phyloP scores from a whole-genome alignment of 768 basidiomycete species.

The Obba rivulosa region DNA sequence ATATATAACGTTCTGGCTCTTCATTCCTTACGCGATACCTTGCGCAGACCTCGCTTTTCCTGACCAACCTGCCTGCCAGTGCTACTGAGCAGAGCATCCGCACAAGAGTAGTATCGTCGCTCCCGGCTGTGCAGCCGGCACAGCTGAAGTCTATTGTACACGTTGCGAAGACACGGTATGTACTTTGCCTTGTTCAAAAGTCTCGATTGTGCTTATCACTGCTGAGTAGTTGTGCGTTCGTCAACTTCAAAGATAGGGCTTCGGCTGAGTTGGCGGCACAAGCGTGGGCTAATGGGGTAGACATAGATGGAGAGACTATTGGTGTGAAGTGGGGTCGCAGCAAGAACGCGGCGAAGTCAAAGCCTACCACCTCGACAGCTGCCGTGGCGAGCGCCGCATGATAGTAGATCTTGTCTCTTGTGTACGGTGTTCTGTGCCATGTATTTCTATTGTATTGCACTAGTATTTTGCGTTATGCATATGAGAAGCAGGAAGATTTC shows the following conservation, averaged over 20 bases:
- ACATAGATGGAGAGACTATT: conserved; percentile 71
- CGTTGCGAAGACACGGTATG: conserved; percentile 72
- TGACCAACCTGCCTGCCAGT: conserved; percentile 65
- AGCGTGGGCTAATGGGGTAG: conserved; percentile 87
- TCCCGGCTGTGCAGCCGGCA: conserved; percentile 56
- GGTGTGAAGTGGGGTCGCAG: conserved; percentile 89
- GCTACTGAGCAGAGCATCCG: conserved; percentile 74
- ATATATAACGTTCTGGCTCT: background rate
- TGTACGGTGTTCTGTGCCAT: background rate
- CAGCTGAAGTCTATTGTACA: conserved; percentile 82
- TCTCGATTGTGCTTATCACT: background rate
- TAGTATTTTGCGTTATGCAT: too few species aligned
- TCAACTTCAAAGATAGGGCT: conserved; percentile 82
- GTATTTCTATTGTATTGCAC: too few species aligned
- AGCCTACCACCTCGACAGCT: conserved; percentile 11
- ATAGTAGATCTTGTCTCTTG: background rate
- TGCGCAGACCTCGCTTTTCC: conserved; percentile 75
- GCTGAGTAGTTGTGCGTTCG: conserved; percentile 78
- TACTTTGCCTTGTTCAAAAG: background rate
- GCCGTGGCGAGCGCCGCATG: conserved; percentile 1
- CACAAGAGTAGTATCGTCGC: conserved; percentile 60
- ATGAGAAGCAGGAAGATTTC: too few species aligned
- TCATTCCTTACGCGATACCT: conserved; percentile 5
- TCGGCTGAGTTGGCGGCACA: conserved; percentile 87
- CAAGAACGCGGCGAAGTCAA: conserved; percentile 36